Evolutionary conservation across 1,284 basidiomycete species (phyloP).

Genomic region (Flammula alnicola): DNA sequence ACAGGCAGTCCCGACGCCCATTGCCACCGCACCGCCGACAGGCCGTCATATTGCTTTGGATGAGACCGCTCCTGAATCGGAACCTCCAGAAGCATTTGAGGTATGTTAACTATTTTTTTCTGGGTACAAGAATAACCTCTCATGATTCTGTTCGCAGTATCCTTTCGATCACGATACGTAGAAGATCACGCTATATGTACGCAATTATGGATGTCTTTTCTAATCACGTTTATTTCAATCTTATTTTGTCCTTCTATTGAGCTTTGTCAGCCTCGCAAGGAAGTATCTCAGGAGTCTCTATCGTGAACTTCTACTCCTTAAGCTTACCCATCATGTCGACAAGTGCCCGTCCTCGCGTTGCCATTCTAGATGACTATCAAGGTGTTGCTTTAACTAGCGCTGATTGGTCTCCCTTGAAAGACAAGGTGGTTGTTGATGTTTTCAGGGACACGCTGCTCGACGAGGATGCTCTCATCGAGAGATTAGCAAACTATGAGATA

Average conservation of each 20-base stretch:
- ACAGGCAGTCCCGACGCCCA: conserved; percentile 22
- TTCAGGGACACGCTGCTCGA: conserved; percentile 56
- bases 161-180: conserved; percentile 68
- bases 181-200: conserved; percentile 27
- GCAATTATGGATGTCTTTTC: conserved; percentile 23
- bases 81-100: conserved; percentile 80
- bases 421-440: conserved; percentile 47
- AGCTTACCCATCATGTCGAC: conserved; percentile 16
- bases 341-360: conserved; percentile 36
- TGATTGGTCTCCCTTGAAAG: conserved; percentile 53
- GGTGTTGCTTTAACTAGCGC: conserved; percentile 51
- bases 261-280: conserved; percentile 21
- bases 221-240: conserved; percentile 24
- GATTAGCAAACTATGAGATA: conserved; percentile 57
- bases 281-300: background rate
- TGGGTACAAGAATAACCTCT: conserved; percentile 9
- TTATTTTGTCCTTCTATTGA: conserved; percentile 16
- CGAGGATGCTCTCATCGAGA: conserved; percentile 52
- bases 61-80: conserved; percentile 76
- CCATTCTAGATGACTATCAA: conserved; percentile 71
- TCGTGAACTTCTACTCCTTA: conserved; percentile 3
- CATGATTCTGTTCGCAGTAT: conserved; percentile 47
- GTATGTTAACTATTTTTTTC: conserved; percentile 44
- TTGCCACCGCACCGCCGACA: conserved; percentile 29
- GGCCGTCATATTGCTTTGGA: conserved; percentile 67